A percentile compares a stretch with the other conserved stretches of the same genome.
These are phyloP conservation scores for Colletotrichum abscissum DNA, from an alignment of 2,329 filamentous ascomycete species.

Conservation along the genomic window DNA sequence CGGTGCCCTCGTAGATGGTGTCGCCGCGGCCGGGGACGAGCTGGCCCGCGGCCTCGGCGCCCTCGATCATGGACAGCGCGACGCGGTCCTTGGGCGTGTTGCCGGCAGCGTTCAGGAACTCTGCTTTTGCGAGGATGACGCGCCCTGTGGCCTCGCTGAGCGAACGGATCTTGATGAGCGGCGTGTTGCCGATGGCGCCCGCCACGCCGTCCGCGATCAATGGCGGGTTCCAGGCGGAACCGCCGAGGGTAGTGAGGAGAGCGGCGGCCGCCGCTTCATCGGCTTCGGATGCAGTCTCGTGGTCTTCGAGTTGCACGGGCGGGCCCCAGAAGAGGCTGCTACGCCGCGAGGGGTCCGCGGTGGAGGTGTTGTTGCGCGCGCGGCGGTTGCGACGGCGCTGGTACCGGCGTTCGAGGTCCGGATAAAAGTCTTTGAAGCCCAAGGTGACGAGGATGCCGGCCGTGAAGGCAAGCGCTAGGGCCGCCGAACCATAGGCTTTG, in stretches of 20 bases:
- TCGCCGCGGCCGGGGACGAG: constrained; percentile 85
- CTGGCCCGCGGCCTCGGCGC: constrained; percentile 82
- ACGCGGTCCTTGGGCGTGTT: constrained; percentile 96
- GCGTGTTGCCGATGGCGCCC: constrained; percentile 92
- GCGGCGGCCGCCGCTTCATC: constrained; percentile 35
- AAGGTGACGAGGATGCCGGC: constrained; percentile 81
- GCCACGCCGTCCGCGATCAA: constrained; percentile 83
- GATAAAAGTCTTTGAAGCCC: constrained; percentile 83
- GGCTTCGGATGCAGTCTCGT: constrained; percentile 52
- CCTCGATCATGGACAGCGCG: constrained; percentile 86
- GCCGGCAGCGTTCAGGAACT: constrained; percentile 95
- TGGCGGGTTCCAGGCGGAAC: constrained; percentile 37
- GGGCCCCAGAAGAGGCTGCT: constrained; percentile 59
- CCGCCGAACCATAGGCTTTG: constrained; percentile 72
- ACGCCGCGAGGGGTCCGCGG: constrained; percentile 44
- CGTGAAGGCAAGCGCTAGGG: constrained; percentile 78
- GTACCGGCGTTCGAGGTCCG: constrained; percentile 76
- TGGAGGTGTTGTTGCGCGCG: background rate
- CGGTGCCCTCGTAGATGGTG: constrained; percentile 97
- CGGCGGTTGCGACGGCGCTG: constrained; percentile 54
- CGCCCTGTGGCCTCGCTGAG: constrained; percentile 89
- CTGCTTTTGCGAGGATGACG: constrained; percentile 91
- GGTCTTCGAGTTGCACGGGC: constrained; percentile 67
- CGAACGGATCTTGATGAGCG: constrained; percentile 85
- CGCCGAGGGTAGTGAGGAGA: constrained; percentile 33